Percentiles rank a stretch among this genome's conserved stretches.
phyloP scores from a whole-genome alignment of 495 filamentous ascomycete genomes.

The Staphylotrichum tortipilum region DNA sequence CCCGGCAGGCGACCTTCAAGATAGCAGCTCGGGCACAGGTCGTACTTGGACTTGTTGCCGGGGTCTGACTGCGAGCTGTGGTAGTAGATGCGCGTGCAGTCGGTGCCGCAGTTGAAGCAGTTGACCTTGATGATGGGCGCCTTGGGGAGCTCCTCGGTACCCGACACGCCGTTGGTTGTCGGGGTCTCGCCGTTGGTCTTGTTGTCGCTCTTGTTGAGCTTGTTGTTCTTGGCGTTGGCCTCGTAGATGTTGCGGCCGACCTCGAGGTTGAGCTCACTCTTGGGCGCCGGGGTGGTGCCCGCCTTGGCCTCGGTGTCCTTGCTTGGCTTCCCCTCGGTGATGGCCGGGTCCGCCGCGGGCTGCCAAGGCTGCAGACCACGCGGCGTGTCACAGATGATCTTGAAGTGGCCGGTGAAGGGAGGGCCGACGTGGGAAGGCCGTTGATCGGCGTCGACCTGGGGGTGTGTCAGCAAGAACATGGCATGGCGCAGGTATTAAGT shows the following conservation, averaged over 20 bases:
- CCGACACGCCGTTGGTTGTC: slow-evolving; percentile 48
- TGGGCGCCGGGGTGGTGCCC: slow-evolving; percentile 53
- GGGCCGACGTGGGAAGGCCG: slow-evolving; percentile 92
- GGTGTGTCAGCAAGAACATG: slow-evolving; percentile 16
- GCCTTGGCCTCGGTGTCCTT: slow-evolving; percentile 67
- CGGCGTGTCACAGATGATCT: slow-evolving; percentile 86
- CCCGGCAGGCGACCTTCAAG: slow-evolving; percentile 68
- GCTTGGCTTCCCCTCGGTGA: slow-evolving; percentile 60
- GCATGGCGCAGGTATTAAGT: background rate
- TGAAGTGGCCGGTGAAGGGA: slow-evolving; percentile 95
- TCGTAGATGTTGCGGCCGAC: slow-evolving; percentile 94
- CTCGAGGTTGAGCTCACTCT: slow-evolving; percentile 77
- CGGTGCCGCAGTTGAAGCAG: slow-evolving; percentile 84
- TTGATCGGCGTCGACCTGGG: slow-evolving; percentile 86
- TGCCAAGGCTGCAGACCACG: slow-evolving; percentile 92
- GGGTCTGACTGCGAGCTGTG: slow-evolving; percentile 61
- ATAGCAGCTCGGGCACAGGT: slow-evolving; percentile 85
- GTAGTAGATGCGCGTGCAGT: slow-evolving; percentile 87
- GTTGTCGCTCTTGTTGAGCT: slow-evolving; percentile 46
- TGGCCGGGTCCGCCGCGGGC: slow-evolving; percentile 65
- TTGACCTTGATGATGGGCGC: slow-evolving; percentile 49
- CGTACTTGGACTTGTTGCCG: slow-evolving; percentile 59
- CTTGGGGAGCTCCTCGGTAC: slow-evolving; percentile 49
- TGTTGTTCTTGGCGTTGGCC: slow-evolving; percentile 75
- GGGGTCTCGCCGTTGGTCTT: slow-evolving; percentile 65